These are phyloP conservation scores for Gloeophyllum trabeum DNA, from an alignment of 768 basidiomycete species.

Conservation along the genomic window DNA sequence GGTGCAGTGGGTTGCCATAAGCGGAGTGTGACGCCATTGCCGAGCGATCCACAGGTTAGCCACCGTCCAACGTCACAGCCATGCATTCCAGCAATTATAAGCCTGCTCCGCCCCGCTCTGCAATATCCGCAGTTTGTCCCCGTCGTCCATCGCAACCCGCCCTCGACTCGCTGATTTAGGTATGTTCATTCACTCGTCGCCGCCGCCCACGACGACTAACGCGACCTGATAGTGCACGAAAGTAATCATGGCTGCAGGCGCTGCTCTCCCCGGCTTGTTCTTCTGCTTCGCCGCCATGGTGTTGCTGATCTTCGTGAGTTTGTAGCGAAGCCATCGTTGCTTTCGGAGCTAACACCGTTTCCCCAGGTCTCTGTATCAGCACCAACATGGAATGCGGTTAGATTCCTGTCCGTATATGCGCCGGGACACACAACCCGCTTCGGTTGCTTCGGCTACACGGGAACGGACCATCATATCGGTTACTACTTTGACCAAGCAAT, in stretches of 20 bases:
- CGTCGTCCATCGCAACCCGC: too few relatives aligned
- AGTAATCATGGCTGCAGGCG: constrained; percentile 41
- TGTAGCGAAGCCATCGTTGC: constrained; percentile 2
- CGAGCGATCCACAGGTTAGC: too few relatives aligned
- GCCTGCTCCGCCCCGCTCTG: too few relatives aligned
- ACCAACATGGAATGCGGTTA: constrained; percentile 65
- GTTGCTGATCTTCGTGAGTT: constrained; percentile 56
- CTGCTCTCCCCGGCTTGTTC: constrained; percentile 60
- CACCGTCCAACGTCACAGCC: too few relatives aligned
- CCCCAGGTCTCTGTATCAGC: constrained; percentile 55
- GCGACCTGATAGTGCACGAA: too few relatives aligned
- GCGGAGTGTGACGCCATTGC: too few relatives aligned
- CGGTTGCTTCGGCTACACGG: constrained; percentile 74
- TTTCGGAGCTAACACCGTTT: constrained; percentile 1
- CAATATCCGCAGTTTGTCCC: too few relatives aligned
- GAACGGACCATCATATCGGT: constrained; percentile 40
- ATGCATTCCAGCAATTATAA: too few relatives aligned
- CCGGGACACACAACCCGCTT: constrained; percentile 34
- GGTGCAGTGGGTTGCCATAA: too few relatives aligned
- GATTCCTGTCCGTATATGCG: constrained; percentile 47
- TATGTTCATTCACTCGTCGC: too few relatives aligned
- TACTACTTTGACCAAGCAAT: constrained; percentile 31
- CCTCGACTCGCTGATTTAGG: too few relatives aligned
- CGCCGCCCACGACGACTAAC: too few relatives aligned
- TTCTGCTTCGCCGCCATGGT: constrained; percentile 63